A percentile compares a stretch with the other conserved stretches of the same genome.
These are phyloP conservation scores for Hydnomerulius pinastri DNA, from an alignment of 768 basidiomycete species.

Conservation along the genomic window DNA sequence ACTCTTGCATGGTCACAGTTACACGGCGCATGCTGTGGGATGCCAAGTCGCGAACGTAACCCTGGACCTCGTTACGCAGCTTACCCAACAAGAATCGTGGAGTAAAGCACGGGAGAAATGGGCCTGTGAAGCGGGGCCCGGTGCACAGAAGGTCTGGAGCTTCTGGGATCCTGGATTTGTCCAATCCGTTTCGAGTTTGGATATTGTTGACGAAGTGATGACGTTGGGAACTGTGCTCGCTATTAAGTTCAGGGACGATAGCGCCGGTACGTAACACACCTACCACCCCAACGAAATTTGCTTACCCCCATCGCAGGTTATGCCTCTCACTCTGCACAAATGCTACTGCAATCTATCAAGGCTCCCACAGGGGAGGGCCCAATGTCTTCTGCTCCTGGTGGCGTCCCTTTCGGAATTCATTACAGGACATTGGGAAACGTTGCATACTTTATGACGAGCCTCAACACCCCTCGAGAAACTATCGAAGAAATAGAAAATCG, in stretches of 20 bases:
- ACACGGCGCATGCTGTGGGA: conserved; percentile 92
- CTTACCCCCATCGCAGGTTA: conserved; percentile 42
- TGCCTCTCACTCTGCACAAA: conserved; percentile 64
- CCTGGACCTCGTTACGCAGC: conserved; percentile 60
- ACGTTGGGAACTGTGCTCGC: conserved; percentile 83
- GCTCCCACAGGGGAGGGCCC: conserved; percentile 20
- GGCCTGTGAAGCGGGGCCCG: conserved; percentile 30
- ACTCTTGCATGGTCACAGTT: conserved; percentile 91
- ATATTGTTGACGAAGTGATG: conserved; percentile 74
- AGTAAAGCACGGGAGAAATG: conserved; percentile 58
- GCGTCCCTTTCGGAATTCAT: conserved; percentile 69
- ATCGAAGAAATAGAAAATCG: conserved; percentile 64
- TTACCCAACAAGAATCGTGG: conserved; percentile 57
- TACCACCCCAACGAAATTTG: background rate
- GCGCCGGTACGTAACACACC: conserved; percentile 46
- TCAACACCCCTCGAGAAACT: conserved; percentile 62
- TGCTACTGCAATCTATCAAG: conserved; percentile 55
- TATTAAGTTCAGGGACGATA: conserved; percentile 65
- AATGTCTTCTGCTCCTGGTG: conserved; percentile 48
- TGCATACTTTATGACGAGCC: conserved; percentile 90
- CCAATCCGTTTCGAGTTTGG: conserved; percentile 53
- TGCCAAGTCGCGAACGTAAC: conserved; percentile 90
- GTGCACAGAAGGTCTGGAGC: conserved; percentile 63
- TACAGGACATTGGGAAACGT: conserved; percentile 88
- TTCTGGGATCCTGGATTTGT: conserved; percentile 85